Conservation (phyloP, 495 filamentous ascomycete species). For the Talaromyces borbonicus region DNA sequence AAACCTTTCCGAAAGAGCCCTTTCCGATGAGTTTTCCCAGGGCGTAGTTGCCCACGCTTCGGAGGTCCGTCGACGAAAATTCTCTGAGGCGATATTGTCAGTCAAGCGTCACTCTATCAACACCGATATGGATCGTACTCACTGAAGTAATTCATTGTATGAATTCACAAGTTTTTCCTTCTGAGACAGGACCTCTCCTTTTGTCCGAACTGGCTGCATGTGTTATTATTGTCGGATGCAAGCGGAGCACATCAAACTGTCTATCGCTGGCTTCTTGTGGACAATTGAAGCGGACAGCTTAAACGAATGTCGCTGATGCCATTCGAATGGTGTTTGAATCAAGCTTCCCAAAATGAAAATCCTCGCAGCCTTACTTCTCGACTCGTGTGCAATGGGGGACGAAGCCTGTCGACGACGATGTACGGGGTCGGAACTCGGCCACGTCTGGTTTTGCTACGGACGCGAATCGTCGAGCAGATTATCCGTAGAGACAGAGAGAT, state of each 20-base stretch:
- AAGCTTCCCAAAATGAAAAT: too few species aligned
- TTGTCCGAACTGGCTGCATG: conserved; percentile 57
- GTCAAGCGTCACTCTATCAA: background rate
- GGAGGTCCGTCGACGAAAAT: conserved; percentile 86
- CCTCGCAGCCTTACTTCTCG: too few species aligned
- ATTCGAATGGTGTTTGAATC: background rate
- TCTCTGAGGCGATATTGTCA: conserved; percentile 48
- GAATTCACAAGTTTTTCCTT: conserved; percentile 96
- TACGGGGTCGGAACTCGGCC: too few species aligned
- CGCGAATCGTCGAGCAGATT: background rate
- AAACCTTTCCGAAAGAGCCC: conserved; percentile 96
- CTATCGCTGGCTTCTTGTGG: background rate
- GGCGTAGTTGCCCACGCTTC: conserved; percentile 88
- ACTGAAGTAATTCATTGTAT: conserved; percentile 93
- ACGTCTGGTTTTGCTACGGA: background rate
- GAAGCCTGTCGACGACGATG: too few species aligned
- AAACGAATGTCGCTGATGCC: background rate
- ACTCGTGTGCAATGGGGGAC: too few species aligned
- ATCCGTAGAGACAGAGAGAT: too few species aligned
- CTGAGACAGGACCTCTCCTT: conserved; percentile 83
- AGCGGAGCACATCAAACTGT: background rate
- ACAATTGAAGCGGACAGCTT: background rate
- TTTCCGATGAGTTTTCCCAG: conserved; percentile 89
- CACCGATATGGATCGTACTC: conserved; percentile 27
- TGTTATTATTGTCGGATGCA: conserved; percentile 23